These are phyloP conservation scores for Ophiostoma perfectum DNA, from an alignment of 2,329 filamentous ascomycete species.

Conservation along the genomic window DNA sequence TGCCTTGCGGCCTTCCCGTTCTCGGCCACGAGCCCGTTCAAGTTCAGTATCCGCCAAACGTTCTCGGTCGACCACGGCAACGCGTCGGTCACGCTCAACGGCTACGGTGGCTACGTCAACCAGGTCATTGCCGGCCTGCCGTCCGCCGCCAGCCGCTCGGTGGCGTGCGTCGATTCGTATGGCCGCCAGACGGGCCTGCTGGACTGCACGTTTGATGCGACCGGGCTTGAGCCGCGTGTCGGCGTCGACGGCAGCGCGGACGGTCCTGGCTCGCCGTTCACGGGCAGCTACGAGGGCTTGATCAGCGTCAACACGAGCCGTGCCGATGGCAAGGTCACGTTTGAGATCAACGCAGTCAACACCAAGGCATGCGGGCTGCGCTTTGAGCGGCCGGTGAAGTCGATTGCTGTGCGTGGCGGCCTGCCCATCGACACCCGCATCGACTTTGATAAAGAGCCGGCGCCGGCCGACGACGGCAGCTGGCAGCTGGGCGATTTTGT, in stretches of 20 bases:
- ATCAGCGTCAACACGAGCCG: constrained; percentile 58
- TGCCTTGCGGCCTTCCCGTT: constrained; percentile 87
- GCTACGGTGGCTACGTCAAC: constrained; percentile 61
- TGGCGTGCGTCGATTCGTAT: constrained; percentile 45
- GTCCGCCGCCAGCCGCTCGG: constrained; percentile 57
- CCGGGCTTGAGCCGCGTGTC: constrained; percentile 30
- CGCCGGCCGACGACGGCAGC: constrained; percentile 51
- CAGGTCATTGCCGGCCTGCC: constrained; percentile 65
- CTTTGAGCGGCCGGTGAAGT: constrained; percentile 62
- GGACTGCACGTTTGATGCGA: constrained; percentile 66
- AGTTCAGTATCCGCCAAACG: constrained; percentile 79
- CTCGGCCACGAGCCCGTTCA: constrained; percentile 70
- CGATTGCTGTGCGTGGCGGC: constrained; percentile 55
- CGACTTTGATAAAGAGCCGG: constrained; percentile 46
- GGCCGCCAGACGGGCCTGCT: constrained; percentile 47
- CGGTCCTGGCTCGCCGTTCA: constrained; percentile 58
- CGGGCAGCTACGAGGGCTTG: constrained; percentile 51
- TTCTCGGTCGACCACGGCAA: constrained; percentile 69
- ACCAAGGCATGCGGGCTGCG: constrained; percentile 72
- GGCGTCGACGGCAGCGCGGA: constrained; percentile 49
- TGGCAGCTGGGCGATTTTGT: constrained; percentile 55
- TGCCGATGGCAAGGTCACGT: constrained; percentile 36
- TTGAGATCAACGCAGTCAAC: constrained; percentile 66
- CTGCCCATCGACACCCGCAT: constrained; percentile 61
- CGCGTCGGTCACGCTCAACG: constrained; percentile 64